Conservation (phyloP, 345 rosid species). For the Anacardium occidentale region DNA sequence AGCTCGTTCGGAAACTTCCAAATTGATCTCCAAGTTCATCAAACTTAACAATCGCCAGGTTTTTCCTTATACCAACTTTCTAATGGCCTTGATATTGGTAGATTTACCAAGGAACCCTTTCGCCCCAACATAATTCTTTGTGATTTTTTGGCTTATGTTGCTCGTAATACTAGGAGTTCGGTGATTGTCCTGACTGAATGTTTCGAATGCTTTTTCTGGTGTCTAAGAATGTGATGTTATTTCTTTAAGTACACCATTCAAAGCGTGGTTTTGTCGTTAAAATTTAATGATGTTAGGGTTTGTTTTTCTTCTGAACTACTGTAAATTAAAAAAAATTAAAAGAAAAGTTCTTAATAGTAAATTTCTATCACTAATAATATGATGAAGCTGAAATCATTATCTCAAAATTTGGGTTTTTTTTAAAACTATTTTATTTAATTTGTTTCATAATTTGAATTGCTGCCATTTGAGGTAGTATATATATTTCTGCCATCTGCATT, state of each 20-base stretch:
- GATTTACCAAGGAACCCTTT: background rate
- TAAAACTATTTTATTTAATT: background rate
- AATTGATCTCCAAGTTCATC: slow-evolving; percentile 45
- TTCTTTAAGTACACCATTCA: background rate
- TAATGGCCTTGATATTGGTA: background rate
- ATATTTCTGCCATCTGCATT: background rate
- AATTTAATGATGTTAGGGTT: background rate
- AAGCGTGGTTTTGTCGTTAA: background rate
- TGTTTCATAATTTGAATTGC: background rate
- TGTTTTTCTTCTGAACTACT: background rate
- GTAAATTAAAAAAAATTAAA: background rate
- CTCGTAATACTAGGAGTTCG: background rate
- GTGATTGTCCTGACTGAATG: slow-evolving; percentile 13
- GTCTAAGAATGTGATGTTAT: background rate
- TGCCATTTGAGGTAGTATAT: background rate
- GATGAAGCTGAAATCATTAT: background rate
- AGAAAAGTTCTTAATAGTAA: too few species aligned
- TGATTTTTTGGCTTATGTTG: background rate
- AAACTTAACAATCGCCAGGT: slow-evolving; percentile 53
- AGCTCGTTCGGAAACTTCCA: slow-evolving; percentile 36
- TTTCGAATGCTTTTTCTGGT: background rate
- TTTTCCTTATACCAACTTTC: background rate
- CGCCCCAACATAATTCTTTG: too few species aligned
- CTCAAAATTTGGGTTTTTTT: background rate
- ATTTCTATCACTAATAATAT: background rate